Conservation (phyloP, 2,329 filamentous ascomycete genomes). For the Venturia effusa region DNA sequence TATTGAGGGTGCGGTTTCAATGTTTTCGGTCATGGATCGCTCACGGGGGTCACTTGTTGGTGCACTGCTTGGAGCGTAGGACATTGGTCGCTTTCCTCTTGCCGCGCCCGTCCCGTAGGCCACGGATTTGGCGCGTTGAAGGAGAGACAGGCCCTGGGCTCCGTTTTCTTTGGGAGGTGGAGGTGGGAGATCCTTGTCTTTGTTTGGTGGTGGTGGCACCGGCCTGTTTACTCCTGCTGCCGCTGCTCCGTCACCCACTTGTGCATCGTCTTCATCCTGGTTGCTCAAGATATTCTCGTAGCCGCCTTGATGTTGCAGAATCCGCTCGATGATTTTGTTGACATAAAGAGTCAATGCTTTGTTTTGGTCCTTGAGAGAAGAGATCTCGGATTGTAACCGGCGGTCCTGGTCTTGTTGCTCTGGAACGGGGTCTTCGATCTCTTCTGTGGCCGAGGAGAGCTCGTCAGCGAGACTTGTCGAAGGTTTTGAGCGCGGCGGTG, state of each 20-base stretch:
- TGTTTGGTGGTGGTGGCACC: constrained; percentile 32
- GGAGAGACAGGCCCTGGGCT: constrained; percentile 25
- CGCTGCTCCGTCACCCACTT: constrained; percentile 18
- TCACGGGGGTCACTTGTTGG: constrained; percentile 15
- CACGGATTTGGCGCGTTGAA: constrained; percentile 51
- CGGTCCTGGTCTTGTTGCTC: constrained; percentile 28
- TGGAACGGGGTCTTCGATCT: constrained; percentile 47
- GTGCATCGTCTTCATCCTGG: constrained; percentile 44
- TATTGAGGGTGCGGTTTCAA: constrained; percentile 65
- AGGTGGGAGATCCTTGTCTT: constrained; percentile 75
- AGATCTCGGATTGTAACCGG: constrained; percentile 67
- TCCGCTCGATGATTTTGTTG: constrained; percentile 95
- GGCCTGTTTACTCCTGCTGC: constrained; percentile 5
- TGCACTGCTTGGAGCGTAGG: constrained; percentile 1
- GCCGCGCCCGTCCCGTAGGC: constrained; percentile 25
- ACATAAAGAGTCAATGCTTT: constrained; percentile 96
- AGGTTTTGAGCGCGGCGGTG: constrained; percentile 15
- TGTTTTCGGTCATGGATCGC: constrained; percentile 40
- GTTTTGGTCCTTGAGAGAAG: constrained; percentile 80
- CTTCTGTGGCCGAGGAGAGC: constrained; percentile 36
- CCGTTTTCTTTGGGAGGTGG: constrained; percentile 42
- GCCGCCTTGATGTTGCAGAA: constrained; percentile 77
- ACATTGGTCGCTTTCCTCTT: constrained; percentile 23
- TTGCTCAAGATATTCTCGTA: constrained; percentile 90
- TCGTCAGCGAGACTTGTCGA: constrained; percentile 23